These are phyloP conservation scores for Phialophora tarda DNA, from an alignment of 2,329 filamentous ascomycete genomes.

Conservation along the genomic window DNA sequence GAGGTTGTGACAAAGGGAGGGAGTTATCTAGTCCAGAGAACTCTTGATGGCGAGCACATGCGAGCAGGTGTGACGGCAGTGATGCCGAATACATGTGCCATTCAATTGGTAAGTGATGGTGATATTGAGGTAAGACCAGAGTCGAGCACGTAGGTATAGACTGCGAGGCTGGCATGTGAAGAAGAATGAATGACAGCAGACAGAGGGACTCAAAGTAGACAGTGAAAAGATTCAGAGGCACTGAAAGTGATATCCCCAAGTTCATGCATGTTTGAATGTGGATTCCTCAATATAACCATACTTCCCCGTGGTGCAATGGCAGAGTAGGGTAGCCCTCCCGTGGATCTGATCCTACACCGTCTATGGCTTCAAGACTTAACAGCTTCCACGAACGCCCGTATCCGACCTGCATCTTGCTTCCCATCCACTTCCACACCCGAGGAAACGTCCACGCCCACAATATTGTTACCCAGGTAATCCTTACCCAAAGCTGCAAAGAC, in stretches of 20 bases:
- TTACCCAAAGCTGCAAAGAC: constrained; percentile 68
- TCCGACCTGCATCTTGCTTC: constrained; percentile 79
- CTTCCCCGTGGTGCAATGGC: background rate
- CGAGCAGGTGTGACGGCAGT: background rate
- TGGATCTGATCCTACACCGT: background rate
- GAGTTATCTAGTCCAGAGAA: background rate
- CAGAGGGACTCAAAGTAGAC: constrained; percentile 49
- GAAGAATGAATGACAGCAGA: background rate
- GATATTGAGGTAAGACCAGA: background rate
- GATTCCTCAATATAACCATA: background rate
- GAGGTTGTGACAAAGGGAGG: background rate
- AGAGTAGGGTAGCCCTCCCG: background rate
- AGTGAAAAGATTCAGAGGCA: background rate
- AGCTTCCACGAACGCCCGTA: constrained; percentile 76
- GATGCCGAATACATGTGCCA: background rate
- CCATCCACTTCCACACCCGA: constrained; percentile 89
- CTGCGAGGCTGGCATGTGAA: background rate
- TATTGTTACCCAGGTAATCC: constrained; percentile 57
- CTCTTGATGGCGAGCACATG: background rate
- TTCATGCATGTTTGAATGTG: background rate
- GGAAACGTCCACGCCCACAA: constrained; percentile 89
- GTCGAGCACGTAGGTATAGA: background rate
- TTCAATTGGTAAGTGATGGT: background rate
- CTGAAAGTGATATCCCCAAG: background rate
- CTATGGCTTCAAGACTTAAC: constrained; percentile 60